These are phyloP conservation scores for Vitis hybrid DNA, from an alignment of 177 flowering plant species.

Conservation along the genomic window DNA sequence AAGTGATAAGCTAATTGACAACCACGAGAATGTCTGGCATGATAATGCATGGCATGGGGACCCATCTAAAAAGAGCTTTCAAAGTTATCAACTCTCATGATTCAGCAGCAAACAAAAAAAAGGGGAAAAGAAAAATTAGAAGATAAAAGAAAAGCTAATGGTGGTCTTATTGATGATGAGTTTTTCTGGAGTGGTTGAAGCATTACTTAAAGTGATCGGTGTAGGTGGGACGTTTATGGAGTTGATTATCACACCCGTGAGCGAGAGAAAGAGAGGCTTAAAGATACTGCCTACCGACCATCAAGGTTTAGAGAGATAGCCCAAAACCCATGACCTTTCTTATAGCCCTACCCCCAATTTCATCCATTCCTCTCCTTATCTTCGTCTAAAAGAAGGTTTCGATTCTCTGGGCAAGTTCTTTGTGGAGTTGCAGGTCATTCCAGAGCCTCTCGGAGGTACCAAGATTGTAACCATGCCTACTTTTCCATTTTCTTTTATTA, in stretches of 20 bases:
- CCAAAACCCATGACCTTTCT: too few species aligned
- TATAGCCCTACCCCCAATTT: too few species aligned
- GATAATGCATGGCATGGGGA: not conserved
- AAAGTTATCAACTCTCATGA: not conserved
- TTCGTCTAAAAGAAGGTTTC: not conserved
- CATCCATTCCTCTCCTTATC: not conserved
- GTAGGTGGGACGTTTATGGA: slow-evolving; percentile 21
- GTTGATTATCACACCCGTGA: slow-evolving; percentile 18
- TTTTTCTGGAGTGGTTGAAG: slow-evolving; percentile 21
- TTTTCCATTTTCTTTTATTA: too few species aligned
- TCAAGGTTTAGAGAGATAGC: too few species aligned
- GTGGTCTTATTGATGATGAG: slow-evolving; percentile 8
- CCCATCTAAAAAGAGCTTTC: not conserved
- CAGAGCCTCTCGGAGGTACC: too few species aligned
- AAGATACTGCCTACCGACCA: not conserved
- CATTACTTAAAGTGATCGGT: slow-evolving; percentile 19
- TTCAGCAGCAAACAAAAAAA: slow-evolving; percentile 3
- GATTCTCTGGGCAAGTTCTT: not conserved
- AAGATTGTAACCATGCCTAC: too few species aligned
- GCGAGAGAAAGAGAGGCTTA: not conserved
- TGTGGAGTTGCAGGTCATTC: not conserved
- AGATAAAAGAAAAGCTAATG: not conserved
- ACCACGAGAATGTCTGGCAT: slow-evolving; percentile 18
- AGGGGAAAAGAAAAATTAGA: not conserved
- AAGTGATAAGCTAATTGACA: slow-evolving; percentile 1